Conservation (phyloP, 1,284 basidiomycete species). For the Cystobasidiaceae sp. region DNA sequence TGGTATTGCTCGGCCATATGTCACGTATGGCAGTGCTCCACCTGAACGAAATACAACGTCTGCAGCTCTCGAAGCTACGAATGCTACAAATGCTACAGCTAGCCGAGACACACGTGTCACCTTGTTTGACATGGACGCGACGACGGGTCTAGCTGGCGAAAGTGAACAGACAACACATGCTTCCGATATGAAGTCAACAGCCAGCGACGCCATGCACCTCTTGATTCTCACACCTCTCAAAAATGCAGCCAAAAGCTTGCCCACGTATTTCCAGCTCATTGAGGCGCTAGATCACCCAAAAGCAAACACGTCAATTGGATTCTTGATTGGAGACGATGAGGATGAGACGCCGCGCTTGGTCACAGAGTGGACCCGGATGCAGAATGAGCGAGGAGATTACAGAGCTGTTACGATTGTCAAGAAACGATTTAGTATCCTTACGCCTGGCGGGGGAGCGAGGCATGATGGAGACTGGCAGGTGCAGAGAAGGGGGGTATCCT, state of each 20-base stretch:
- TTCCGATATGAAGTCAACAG: neutral
- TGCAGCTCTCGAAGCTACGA: too few relatives aligned
- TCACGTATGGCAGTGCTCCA: too few relatives aligned
- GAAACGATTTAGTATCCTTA: constrained; percentile 32
- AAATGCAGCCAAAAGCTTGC: constrained; percentile 24
- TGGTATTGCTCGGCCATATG: too few relatives aligned
- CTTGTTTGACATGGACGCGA: too few relatives aligned
- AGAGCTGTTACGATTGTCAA: constrained; percentile 27
- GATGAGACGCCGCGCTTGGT: constrained; percentile 30
- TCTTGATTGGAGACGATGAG: constrained; percentile 33
- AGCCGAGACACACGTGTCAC: too few relatives aligned
- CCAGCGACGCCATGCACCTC: neutral
- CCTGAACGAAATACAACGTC: too few relatives aligned
- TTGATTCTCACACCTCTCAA: constrained; percentile 34
- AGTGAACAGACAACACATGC: neutral
- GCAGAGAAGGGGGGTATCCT: too few relatives aligned
- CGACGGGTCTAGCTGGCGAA: too few relatives aligned
- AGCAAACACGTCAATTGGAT: constrained; percentile 30
- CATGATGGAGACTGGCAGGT: constrained; percentile 30
- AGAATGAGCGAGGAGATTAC: constrained; percentile 12
- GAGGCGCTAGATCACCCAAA: constrained; percentile 30
- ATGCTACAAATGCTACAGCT: too few relatives aligned
- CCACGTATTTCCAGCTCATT: constrained; percentile 23
- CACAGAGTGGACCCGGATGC: constrained; percentile 1
- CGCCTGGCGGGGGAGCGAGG: constrained; percentile 22